phyloP scores from a whole-genome alignment of 805 yeast genomes.

The Scheffersomyces coipomensis region DNA sequence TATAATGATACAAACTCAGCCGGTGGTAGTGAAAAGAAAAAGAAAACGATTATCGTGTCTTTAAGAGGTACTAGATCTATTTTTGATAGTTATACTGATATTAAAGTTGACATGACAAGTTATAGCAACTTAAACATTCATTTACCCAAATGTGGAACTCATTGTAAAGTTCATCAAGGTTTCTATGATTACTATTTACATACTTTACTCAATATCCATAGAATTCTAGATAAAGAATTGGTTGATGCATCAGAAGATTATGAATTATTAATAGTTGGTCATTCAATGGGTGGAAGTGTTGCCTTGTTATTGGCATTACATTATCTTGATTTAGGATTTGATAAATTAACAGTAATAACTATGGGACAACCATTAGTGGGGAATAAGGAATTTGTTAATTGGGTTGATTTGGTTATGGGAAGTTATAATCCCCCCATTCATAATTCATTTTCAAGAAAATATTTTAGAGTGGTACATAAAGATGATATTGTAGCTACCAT shows the following conservation, averaged over 20 bases:
- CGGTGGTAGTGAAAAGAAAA: constrained; percentile 4
- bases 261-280: constrained; percentile 26
- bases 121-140: constrained; percentile 20
- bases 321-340: constrained; percentile 31
- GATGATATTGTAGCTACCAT: constrained; percentile 24
- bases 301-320: constrained; percentile 36
- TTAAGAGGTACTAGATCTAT: constrained; percentile 45
- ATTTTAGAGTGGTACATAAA: constrained; percentile 23
- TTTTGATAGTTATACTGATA: constrained; percentile 37
- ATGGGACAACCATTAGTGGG: constrained; percentile 48
- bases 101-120: constrained; percentile 32
- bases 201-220: constrained; percentile 25
- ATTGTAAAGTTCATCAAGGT: constrained; percentile 41
- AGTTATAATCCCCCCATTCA: constrained; percentile 20
- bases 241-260: constrained; percentile 15
- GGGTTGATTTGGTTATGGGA: constrained; percentile 34
- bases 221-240: constrained; percentile 19
- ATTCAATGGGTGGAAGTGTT: constrained; percentile 43
- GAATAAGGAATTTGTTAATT: constrained; percentile 32
- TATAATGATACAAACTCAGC: constrained; percentile 2
- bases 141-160: constrained; percentile 24
- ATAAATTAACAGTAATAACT: constrained; percentile 31
- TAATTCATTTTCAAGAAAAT: constrained; percentile 18
- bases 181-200: constrained; percentile 27
- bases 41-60: constrained; percentile 31